phyloP scores from a whole-genome alignment of 495 filamentous ascomycete species.

The Trichocladium antarcticum region DNA sequence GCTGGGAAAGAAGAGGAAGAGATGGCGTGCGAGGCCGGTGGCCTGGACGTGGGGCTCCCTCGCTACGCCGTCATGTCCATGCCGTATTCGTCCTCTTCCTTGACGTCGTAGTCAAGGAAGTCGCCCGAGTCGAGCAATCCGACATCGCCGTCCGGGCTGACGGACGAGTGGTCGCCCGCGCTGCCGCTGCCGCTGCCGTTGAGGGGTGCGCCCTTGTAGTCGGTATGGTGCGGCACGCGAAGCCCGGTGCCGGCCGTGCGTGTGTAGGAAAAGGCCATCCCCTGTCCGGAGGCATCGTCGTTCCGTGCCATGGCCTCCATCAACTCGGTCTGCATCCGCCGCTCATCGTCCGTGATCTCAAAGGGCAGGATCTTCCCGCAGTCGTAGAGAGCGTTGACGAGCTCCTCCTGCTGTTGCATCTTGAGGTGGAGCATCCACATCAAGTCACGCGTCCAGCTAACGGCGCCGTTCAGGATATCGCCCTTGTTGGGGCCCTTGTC shows the following conservation, averaged over 20 bases:
- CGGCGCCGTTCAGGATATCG: constrained; percentile 93
- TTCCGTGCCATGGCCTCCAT: constrained; percentile 73
- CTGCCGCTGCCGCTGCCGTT: constrained; percentile 35
- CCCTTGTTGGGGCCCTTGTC: constrained; percentile 99
- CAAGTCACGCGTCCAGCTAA: constrained; percentile 91
- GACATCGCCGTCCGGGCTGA: constrained; percentile 60
- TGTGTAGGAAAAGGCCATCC: constrained; percentile 58
- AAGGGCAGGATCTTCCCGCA: constrained; percentile 68
- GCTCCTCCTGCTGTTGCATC: constrained; percentile 75
- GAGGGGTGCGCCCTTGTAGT: constrained; percentile 70
- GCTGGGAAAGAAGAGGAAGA: constrained; percentile 10
- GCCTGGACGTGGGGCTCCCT: no score
- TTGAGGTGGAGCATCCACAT: constrained; percentile 93
- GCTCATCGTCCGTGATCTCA: constrained; percentile 81
- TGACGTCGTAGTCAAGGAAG: constrained; percentile 68
- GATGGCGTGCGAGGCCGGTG: no score
- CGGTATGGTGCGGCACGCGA: constrained; percentile 85
- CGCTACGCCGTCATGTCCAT: constrained; percentile 53
- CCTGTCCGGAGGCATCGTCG: constrained; percentile 38
- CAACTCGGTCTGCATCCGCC: constrained; percentile 87
- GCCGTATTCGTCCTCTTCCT: constrained; percentile 81
- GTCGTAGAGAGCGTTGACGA: constrained; percentile 58
- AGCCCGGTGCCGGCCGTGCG: constrained; percentile 74
- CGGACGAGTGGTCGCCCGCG: constrained; percentile 28
- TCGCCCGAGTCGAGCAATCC: constrained; percentile 45